These are phyloP conservation scores for Pyrenochaeta sp. DNA, from an alignment of 2,329 filamentous ascomycete species.

Conservation along the genomic window DNA sequence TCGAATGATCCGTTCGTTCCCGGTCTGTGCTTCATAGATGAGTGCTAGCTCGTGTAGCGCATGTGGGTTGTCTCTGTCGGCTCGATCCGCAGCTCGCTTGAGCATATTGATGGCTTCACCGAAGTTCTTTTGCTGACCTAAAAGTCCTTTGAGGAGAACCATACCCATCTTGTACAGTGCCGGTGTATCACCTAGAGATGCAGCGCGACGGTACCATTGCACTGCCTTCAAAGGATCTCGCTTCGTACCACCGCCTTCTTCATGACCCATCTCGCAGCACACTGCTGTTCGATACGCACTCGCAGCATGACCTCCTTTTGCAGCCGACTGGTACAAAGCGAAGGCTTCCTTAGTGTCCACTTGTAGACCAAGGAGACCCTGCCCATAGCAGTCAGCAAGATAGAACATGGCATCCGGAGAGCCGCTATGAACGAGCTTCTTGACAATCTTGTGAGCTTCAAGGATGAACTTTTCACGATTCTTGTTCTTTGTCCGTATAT, in stretches of 20 bases:
- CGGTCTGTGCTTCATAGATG: slow-evolving; percentile 71
- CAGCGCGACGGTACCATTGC: slow-evolving; percentile 96
- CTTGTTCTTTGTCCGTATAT: slow-evolving; percentile 68
- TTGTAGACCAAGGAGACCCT: slow-evolving; percentile 79
- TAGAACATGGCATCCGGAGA: slow-evolving; percentile 93
- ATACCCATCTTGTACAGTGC: slow-evolving; percentile 99
- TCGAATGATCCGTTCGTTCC: slow-evolving; percentile 70
- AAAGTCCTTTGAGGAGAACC: slow-evolving; percentile 89
- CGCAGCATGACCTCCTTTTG: slow-evolving; percentile 84
- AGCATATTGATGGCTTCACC: slow-evolving; percentile 91
- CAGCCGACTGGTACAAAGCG: slow-evolving; percentile 89
- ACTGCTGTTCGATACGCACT: slow-evolving; percentile 95
- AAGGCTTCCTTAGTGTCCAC: slow-evolving; percentile 93
- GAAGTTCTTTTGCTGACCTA: slow-evolving; percentile 85
- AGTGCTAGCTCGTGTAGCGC: slow-evolving; percentile 85
- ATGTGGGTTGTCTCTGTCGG: slow-evolving; percentile 90
- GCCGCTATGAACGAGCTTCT: slow-evolving; percentile 79
- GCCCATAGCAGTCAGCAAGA: slow-evolving; percentile 86
- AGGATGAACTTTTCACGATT: slow-evolving; percentile 82
- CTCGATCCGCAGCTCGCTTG: slow-evolving; percentile 88
- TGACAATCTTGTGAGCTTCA: slow-evolving; percentile 89
- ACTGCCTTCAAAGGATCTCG: slow-evolving; percentile 93
- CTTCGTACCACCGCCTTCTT: slow-evolving; percentile 91
- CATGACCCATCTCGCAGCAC: slow-evolving; percentile 94
- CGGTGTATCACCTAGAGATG: slow-evolving; percentile 85